Evolutionary conservation across 1,284 basidiomycete genomes (phyloP).

Genomic region (Cryptococcus sp.): DNA sequence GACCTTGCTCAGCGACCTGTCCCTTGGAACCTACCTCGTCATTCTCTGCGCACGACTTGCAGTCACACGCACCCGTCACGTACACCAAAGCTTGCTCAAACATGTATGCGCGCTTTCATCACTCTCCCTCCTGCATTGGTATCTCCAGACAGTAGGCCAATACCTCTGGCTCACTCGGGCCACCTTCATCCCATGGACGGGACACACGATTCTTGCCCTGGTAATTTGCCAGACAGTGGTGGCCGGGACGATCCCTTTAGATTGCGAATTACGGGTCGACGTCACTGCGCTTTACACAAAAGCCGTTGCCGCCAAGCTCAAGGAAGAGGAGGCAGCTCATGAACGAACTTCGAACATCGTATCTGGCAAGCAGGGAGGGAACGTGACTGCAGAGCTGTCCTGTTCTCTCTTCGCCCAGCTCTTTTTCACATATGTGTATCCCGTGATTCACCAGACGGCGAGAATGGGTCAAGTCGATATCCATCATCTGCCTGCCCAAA

Average conservation of each 20-base stretch:
- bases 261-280: conserved; percentile 26
- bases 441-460: conserved; percentile 75
- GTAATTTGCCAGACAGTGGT: conserved; percentile 7
- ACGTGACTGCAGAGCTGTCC: conserved; percentile 36
- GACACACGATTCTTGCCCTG: conserved; percentile 18
- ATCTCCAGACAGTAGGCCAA: conserved; percentile 28
- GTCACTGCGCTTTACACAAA: conserved; percentile 28
- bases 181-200: conserved; percentile 13
- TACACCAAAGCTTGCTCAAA: conserved; percentile 11
- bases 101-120: conserved; percentile 22
- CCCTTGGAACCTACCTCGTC: conserved; percentile 12
- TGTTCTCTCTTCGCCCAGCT: conserved; percentile 62
- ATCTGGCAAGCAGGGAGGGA: conserved; percentile 3
- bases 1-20: conserved; percentile 1
- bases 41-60: conserved; percentile 2
- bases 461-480: conserved; percentile 71
- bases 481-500: conserved; percentile 75
- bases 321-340: conserved; percentile 3
- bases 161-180: conserved; percentile 17
- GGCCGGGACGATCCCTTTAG: conserved; percentile 21
- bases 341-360: background rate
- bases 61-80: conserved; percentile 2
- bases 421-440: conserved; percentile 75
- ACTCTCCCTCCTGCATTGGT: conserved; percentile 19
- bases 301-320: conserved; percentile 18